A percentile compares a stretch with the other conserved stretches of the same genome.
These are phyloP conservation scores for Salvia hispanica DNA, from an alignment of 257 asterid genomes.

Conservation along the genomic window DNA sequence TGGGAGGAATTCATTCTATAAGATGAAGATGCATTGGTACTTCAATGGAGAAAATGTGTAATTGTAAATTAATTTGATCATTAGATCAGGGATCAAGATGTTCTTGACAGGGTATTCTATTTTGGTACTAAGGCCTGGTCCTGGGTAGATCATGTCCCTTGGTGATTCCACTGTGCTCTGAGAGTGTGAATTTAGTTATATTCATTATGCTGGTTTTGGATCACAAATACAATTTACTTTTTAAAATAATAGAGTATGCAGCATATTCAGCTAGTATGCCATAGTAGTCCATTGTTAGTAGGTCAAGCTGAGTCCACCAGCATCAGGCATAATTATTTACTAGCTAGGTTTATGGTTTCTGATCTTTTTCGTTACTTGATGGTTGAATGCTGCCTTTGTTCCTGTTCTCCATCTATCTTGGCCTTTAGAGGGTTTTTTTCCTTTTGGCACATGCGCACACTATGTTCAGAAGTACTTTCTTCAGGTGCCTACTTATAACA, in stretches of 20 bases:
- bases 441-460: conserved; percentile 18
- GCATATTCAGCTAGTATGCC: conserved; percentile 8
- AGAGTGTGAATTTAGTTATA: conserved; percentile 7
- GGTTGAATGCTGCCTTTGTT: background rate
- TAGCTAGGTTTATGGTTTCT: background rate
- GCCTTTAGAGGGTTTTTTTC: background rate
- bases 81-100: background rate
- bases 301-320: conserved; percentile 11
- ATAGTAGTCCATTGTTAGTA: conserved; percentile 7
- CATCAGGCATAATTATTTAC: conserved; percentile 17
- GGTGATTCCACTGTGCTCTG: background rate
- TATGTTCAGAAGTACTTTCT: conserved; percentile 23
- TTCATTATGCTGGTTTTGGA: background rate
- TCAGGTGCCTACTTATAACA: conserved; percentile 24
- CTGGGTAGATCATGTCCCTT: conserved; percentile 3
- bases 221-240: conserved; percentile 9
- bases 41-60: conserved; percentile 1
- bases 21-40: background rate
- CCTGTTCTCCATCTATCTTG: conserved; percentile 22
- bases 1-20: conserved; percentile 6
- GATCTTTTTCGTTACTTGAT: conserved; percentile 20
- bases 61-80: conserved; percentile 14
- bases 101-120: conserved; percentile 3
- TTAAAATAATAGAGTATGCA: conserved; percentile 6
- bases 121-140: conserved; percentile 8